Evolutionary conservation across 768 basidiomycete genomes (phyloP).

Genomic region (Auricularia cornea): DNA sequence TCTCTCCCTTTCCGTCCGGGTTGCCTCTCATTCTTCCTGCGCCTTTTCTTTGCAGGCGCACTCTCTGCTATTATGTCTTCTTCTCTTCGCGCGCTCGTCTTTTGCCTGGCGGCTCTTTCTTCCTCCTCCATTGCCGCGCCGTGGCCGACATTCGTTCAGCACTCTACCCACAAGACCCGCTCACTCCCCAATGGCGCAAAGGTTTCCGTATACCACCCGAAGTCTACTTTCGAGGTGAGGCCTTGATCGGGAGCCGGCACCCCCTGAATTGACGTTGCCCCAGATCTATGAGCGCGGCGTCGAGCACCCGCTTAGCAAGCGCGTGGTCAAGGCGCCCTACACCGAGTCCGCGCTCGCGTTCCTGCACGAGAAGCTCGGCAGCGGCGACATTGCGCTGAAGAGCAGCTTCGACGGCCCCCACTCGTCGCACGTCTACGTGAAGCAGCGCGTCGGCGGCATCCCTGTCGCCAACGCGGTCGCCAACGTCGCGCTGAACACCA

Average conservation of each 20-base stretch:
- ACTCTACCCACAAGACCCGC: background rate
- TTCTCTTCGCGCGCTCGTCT: background rate
- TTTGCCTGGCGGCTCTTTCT: background rate
- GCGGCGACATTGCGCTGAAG: background rate
- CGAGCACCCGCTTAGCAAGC: background rate
- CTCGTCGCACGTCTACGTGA: background rate
- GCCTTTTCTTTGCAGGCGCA: background rate
- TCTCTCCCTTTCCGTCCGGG: too few species aligned
- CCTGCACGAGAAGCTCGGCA: background rate
- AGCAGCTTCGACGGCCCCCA: background rate
- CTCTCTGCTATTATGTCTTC: background rate
- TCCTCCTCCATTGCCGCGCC: background rate
- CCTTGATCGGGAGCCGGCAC: too few species aligned
- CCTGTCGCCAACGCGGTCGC: conserved; percentile 1
- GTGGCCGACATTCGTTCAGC: background rate
- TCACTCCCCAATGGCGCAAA: background rate
- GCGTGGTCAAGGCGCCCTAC: background rate
- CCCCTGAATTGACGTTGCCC: too few species aligned
- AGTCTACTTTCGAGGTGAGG: background rate
- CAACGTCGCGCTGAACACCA: conserved; percentile 1
- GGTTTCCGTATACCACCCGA: background rate
- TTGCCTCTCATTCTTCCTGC: too few species aligned
- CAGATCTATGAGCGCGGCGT: background rate
- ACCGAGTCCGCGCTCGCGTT: background rate
- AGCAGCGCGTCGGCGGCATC: background rate